phyloP scores from a whole-genome alignment of 768 basidiomycete genomes.

The Termitomyces sp. region DNA sequence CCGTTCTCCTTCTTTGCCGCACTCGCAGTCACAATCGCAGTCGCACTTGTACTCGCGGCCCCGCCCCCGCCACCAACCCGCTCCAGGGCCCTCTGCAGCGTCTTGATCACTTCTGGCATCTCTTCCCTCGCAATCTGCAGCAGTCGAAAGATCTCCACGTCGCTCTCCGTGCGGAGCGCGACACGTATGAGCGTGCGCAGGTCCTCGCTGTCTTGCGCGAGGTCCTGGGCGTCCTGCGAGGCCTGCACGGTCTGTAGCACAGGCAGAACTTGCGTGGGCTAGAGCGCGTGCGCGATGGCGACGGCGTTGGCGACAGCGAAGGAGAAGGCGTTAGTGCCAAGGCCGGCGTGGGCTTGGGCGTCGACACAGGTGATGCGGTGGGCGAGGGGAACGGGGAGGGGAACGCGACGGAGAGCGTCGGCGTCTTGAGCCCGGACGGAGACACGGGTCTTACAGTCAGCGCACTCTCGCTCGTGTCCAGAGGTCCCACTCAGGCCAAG shows the following conservation, averaged over 20 bases:
- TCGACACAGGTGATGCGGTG: too few relatives aligned
- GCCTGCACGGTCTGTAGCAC: slow-evolving; percentile 17
- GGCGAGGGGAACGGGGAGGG: neutral
- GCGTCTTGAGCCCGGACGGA: neutral
- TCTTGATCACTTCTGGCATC: slow-evolving; percentile 79
- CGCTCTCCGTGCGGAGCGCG: slow-evolving; percentile 53
- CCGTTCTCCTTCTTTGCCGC: neutral
- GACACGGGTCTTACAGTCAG: neutral
- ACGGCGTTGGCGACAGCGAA: too few relatives aligned
- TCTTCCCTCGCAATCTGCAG: slow-evolving; percentile 61
- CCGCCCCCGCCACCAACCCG: slow-evolving; percentile 25
- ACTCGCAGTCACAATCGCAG: too few relatives aligned
- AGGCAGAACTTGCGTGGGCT: slow-evolving; percentile 13
- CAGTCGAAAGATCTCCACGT: slow-evolving; percentile 58
- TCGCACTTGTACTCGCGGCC: too few relatives aligned
- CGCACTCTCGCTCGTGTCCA: neutral
- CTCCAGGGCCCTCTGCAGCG: slow-evolving; percentile 67
- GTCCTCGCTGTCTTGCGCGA: slow-evolving; percentile 46
- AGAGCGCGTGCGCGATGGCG: too few relatives aligned
- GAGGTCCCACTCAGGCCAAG: neutral
- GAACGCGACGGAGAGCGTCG: neutral
- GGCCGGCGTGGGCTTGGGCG: too few relatives aligned
- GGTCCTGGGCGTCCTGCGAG: slow-evolving; percentile 45
- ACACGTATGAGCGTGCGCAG: slow-evolving; percentile 53
- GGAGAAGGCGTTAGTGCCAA: neutral